Evolutionary conservation across 2,329 filamentous ascomycete genomes (phyloP), one percentile per base, ranked within the genome.

Genomic region (Fonsecaea erecta): DNA sequence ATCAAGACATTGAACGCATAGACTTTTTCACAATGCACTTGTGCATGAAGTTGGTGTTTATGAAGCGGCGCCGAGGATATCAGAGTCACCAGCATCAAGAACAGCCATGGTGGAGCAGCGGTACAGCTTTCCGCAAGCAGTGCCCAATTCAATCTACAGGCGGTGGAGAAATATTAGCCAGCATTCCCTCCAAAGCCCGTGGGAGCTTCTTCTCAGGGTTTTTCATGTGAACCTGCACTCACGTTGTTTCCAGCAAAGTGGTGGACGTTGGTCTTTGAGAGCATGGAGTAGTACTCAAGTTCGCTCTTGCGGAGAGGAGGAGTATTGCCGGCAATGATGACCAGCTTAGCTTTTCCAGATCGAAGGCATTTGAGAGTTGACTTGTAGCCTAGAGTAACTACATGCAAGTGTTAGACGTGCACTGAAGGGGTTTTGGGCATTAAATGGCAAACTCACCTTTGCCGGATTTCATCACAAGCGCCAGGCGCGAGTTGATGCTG

Each of bases 191-290:
- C 92, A 91, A 95, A 95, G 91, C 88, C 89, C 83, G 75, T 60
- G 75, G 71, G 85, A 88, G 90, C 92, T 93, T 94, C 88, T 93
- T 96, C 92, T 89, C 91, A 91, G 92, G 92, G 91, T 83, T 84
- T 82, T 60, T 3, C 52, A 16, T 51, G 55, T 67, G 46, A 52
- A 60, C 35, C 2, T 48, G 43, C 54, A 92, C 94, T 90, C 90
- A 98, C 94, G 88, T 98, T 98, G 90, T 96, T 97, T 77, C 95
- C 95, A 75, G 87, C 87, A 85, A 97, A 98, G 87, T 99, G 95
- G 87, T 98, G 94, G 77, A 98, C 94, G 72, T 90, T 89, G 76
- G 90, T 92, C 89, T 98, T 70, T 52, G 67, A 68, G 11, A 69
- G 65, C 65, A 68, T 68, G 16, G 63, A 71, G 73, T 73, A 75